phyloP scores from a whole-genome alignment of 208 protist genomes.

The Trichomonas vaginalis region DNA sequence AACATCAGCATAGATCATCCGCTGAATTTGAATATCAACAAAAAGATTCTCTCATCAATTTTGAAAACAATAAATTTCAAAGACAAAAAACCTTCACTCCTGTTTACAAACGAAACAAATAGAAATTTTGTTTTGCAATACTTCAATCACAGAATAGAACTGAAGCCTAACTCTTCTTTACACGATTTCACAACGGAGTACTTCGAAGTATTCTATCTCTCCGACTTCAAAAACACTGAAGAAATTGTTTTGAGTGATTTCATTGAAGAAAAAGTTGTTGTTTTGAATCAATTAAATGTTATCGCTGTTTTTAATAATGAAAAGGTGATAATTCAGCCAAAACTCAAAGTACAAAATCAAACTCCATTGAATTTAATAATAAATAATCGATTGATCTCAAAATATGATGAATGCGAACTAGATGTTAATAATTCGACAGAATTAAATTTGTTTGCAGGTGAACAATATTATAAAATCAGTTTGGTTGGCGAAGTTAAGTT shows the following conservation, averaged over 20 bases:
- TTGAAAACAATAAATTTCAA: not conserved
- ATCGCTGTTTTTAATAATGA: not conserved
- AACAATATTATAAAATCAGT: not conserved
- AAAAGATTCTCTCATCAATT: not conserved
- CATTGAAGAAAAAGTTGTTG: not conserved
- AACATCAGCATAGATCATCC: not conserved
- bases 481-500: not conserved
- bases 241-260: not conserved
- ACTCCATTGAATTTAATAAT: not conserved
- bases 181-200: not conserved
- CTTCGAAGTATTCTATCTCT: not conserved
- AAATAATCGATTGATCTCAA: not conserved
- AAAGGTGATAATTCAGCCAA: not conserved
- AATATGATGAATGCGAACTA: not conserved
- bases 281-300: not conserved
- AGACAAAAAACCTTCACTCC: not conserved
- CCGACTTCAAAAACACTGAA: not conserved
- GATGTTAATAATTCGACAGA: not conserved
- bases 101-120: not conserved
- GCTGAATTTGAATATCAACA: not conserved
- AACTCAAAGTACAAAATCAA: not conserved
- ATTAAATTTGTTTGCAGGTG: not conserved
- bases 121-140: not conserved
- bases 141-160: not conserved
- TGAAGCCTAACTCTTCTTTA: not conserved